Conservation (phyloP, 345 rosid species). For the Odontarrhena argentea region DNA sequence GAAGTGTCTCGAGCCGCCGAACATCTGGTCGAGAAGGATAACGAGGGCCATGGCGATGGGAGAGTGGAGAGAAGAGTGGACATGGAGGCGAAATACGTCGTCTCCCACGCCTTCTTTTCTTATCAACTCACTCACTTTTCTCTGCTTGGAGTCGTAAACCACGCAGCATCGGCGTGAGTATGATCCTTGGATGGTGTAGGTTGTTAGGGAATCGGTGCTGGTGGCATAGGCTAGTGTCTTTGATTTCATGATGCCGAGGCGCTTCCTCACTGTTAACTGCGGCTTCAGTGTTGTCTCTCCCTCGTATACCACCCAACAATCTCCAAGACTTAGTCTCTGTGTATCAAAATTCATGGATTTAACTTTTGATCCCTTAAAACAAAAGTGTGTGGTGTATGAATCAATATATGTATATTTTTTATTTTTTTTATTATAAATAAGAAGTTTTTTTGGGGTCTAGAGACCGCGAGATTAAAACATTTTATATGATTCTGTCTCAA, state of each 20-base stretch:
- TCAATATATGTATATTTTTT: too few relatives aligned
- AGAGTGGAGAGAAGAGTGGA: constrained; percentile 53
- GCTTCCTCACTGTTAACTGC: constrained; percentile 53
- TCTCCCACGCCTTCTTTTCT: constrained; percentile 59
- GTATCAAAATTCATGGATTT: background rate
- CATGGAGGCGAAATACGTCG: constrained; percentile 68
- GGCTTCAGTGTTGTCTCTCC: constrained; percentile 63
- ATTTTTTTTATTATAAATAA: too few relatives aligned
- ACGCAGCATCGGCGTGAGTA: constrained; percentile 56
- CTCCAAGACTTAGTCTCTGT: constrained; percentile 66
- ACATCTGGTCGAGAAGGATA: constrained; percentile 82
- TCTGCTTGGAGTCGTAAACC: constrained; percentile 54
- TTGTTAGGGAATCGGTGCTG: background rate
- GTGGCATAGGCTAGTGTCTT: constrained; percentile 63
- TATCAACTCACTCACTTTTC: constrained; percentile 59
- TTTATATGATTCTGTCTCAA: too few relatives aligned
- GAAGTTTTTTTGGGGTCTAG: too few relatives aligned
- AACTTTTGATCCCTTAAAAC: too few relatives aligned
- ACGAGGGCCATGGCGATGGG: constrained; percentile 71
- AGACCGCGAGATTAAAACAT: too few relatives aligned
- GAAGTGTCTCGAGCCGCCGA: constrained; percentile 45
- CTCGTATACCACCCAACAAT: constrained; percentile 69
- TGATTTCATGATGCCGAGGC: constrained; percentile 43
- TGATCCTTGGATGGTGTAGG: constrained; percentile 71
- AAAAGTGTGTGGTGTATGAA: too few relatives aligned